phyloP scores from a whole-genome alignment of 2,329 filamentous ascomycete genomes.

The Fusarium luffae region DNA sequence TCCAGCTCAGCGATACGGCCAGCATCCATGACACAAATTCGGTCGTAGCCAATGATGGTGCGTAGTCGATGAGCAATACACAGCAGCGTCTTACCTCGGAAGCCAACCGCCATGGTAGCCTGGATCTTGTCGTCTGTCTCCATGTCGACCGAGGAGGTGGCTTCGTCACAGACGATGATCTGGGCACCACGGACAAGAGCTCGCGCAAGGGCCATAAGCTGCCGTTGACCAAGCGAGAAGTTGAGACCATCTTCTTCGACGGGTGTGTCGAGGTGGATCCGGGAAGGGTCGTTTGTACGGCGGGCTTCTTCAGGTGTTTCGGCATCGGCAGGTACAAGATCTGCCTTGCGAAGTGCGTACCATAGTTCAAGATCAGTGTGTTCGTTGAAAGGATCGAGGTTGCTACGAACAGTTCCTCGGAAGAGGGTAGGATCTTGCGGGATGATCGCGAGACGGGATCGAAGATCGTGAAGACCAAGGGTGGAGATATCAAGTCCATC shows the following conservation, averaged over 20 bases:
- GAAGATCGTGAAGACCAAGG: constrained; percentile 78
- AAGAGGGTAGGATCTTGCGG: constrained; percentile 88
- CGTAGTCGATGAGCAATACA: constrained; percentile 93
- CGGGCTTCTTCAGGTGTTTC: constrained; percentile 77
- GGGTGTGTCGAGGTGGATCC: constrained; percentile 82
- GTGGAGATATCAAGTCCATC: constrained; percentile 77
- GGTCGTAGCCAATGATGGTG: constrained; percentile 93
- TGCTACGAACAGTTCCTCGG: constrained; percentile 80
- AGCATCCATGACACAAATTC: constrained; percentile 96
- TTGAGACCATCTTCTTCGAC: constrained; percentile 97
- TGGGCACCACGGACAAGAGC: constrained; percentile 87
- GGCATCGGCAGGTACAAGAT: constrained; percentile 70
- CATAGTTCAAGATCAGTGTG: constrained; percentile 82
- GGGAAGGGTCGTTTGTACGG: constrained; percentile 69
- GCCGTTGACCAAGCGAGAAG: constrained; percentile 93
- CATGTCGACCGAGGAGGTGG: constrained; percentile 92
- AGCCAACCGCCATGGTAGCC: constrained; percentile 83
- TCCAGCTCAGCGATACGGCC: constrained; percentile 90
- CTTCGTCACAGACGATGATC: constrained; percentile 98
- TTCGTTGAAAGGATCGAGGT: constrained; percentile 83
- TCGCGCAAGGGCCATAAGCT: constrained; percentile 92
- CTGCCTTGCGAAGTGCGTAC: constrained; percentile 80
- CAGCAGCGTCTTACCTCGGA: constrained; percentile 86
- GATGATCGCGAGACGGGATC: constrained; percentile 82
- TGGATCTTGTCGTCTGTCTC: constrained; percentile 98